These are phyloP conservation scores for Pythium apleroticum DNA, from an alignment of 352 stramenopile genomes.

Conservation along the genomic window DNA sequence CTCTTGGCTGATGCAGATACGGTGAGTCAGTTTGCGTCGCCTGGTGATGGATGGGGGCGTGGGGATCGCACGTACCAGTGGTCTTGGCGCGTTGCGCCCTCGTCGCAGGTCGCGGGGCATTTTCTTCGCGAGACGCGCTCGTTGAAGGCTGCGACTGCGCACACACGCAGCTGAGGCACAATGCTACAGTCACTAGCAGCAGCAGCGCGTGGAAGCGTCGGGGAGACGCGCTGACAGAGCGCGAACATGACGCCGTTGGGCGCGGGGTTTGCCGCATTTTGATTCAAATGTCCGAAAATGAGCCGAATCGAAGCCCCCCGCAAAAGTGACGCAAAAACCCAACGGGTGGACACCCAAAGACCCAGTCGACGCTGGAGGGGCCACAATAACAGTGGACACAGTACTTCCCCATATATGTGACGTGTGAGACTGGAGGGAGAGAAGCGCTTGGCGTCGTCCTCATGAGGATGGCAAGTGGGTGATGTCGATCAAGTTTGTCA, in stretches of 20 bases:
- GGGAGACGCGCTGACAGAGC: neutral
- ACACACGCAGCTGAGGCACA: conserved; percentile 6
- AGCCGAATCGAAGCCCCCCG: neutral
- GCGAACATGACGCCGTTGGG: conserved; percentile 20
- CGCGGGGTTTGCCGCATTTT: conserved; percentile 8
- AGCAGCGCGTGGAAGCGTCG: conserved; percentile 3
- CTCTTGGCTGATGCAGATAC: conserved; percentile 1
- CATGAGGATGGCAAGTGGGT: no score
- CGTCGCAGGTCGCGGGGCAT: neutral
- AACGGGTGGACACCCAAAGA: conserved; percentile 15
- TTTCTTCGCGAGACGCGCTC: conserved; percentile 1
- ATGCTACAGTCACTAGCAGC: neutral
- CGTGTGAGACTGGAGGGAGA: neutral
- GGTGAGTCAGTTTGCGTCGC: neutral
- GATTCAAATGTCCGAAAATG: conserved; percentile 11
- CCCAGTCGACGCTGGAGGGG: no score
- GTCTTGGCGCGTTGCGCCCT: conserved; percentile 4
- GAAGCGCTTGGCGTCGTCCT: no score
- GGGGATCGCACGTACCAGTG: neutral
- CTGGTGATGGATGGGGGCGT: conserved; percentile 8
- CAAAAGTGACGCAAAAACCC: conserved; percentile 16
- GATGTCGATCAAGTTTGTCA: no score
- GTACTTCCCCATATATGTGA: neutral
- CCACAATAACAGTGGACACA: no score
- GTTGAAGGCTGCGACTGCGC: conserved; percentile 10